phyloP scores from a whole-genome alignment of 2,329 filamentous ascomycete species.

The Fusarium tricinctum region DNA sequence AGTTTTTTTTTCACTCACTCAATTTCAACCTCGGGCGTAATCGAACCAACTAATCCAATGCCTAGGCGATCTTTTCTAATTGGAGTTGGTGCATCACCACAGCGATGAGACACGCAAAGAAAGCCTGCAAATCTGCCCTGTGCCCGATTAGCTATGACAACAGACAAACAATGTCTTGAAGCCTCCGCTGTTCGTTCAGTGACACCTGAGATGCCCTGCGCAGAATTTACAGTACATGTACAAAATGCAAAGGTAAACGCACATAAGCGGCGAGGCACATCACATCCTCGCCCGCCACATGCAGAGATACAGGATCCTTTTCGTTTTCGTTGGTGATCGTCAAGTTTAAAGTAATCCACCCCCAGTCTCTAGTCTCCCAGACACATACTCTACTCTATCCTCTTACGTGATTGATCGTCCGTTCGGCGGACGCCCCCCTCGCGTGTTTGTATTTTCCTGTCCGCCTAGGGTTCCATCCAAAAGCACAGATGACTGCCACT shows the following conservation, averaged over 20 bases:
- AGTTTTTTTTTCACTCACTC: background rate
- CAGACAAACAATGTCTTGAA: background rate
- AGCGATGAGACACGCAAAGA: slow-evolving; percentile 19
- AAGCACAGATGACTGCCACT: slow-evolving; percentile 32
- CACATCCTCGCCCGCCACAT: slow-evolving; percentile 15
- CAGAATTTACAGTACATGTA: slow-evolving; percentile 8
- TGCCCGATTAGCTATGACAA: slow-evolving; percentile 11
- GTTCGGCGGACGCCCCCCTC: slow-evolving; percentile 22
- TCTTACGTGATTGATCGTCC: slow-evolving; percentile 45
- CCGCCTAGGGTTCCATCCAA: slow-evolving; percentile 36
- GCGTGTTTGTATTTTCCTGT: background rate
- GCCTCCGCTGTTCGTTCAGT: background rate
- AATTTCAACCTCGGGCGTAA: slow-evolving; percentile 10
- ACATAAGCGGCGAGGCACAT: slow-evolving; percentile 23
- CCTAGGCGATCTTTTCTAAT: slow-evolving; percentile 24
- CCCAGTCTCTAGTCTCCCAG: slow-evolving; percentile 1
- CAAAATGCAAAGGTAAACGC: slow-evolving; percentile 1
- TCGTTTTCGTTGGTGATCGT: slow-evolving; percentile 18
- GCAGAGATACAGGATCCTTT: slow-evolving; percentile 20
- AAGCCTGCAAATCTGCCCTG: slow-evolving; percentile 24
- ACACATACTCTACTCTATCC: slow-evolving; percentile 1
- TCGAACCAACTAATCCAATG: no score
- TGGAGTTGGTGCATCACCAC: slow-evolving; percentile 6
- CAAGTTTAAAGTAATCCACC: slow-evolving; percentile 1
- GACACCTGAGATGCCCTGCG: background rate